Evolutionary conservation across 2,329 filamentous ascomycete species (phyloP), one percentile per base, ranked within the genome.

Genomic region (Lecanicillium sp.): DNA sequence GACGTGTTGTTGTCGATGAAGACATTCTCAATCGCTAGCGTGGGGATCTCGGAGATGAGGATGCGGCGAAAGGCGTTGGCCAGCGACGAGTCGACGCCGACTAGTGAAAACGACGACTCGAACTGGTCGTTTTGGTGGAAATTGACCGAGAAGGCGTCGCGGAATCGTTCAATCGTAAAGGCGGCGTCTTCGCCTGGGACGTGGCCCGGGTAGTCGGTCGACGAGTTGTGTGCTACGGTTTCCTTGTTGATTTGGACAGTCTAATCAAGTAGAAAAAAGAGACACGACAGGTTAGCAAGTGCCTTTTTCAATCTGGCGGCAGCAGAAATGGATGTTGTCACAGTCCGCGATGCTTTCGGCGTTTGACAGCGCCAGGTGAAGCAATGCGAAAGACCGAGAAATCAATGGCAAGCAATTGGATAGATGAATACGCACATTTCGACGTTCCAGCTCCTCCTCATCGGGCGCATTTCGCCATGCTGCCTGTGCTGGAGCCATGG

Each of bases 11-110:
- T 94, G 58, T 86, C 77, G 47, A 96, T 80, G 65, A 84, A 98
- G 57, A 94, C 86, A 46, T 80, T 82, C 70, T 98, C 92, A 54
- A 98, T 89, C 49, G 94, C 92, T 33, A 98, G 75, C 3, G 88
- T 92, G 14, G 90, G 88, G 38, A 98, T 85, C 68, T 98, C 94
- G 50, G 90, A 77, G 60, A 98, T 83, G 53, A 96, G 75, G 53
- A 96, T 96, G 52, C 92, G 87, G 44, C 92, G 88, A 70, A 96
- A 95, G 55, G 94, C 92, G 60, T 98, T 98, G 55, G 92, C 87
- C 57, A 98, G 80, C 39, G 87, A 82, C 54, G 92, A 88, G 59
- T 98, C 92, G 52, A 95, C 67, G 50, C 90, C 89, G 52, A 95
- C 75, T 47, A 98, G 78, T 25, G 89, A 95, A 69, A 98, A 98